Base-by-base conservation (phyloP, 2,329 filamentous ascomycete species). In the Alternaria gansuensis region DNA sequence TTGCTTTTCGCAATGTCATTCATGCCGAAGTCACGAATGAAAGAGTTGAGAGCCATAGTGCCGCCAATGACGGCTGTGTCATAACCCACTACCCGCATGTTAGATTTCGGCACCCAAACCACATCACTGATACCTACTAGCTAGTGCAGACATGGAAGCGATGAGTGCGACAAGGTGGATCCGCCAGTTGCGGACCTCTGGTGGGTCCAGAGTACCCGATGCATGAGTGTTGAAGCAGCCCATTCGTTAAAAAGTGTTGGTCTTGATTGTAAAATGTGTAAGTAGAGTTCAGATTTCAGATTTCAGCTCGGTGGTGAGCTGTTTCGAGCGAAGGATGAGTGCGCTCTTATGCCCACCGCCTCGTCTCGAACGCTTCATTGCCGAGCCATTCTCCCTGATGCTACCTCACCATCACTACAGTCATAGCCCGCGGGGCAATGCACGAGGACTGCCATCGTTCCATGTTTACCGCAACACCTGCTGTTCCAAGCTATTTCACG, bases 21-120 rank as follows among this genome's bases (percentile, higher is more conserved):
- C 41, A 75, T 67, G 9, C 66, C 66, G 54, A 79, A 78, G 54
- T 78, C 76, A 26, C 75, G 69, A 40, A 72, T 70, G 64, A 78
- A 79, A 6, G 76, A 78, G 31, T 72, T 71, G 8, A 78, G 68
- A 3, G 77, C 76, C 74, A 79, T 77, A 4, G 77, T 79, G 2
- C 76, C 75, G 28, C 77, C 77, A 51, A 79, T 79, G 24, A 79
- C 76, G 29, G 75, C 71, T 10, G 71, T 74, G 51, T 75, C 72
- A 49, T 75, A 75, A 4, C 71, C 72, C 72, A 75, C 70, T 75
- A 26, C n/a, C 2, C 28, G 6, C 24, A 6, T 17, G 7, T 62
- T 21, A 62, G 59, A 44, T 9, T 7, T 17, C 7, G 11, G 11
- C 2, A 11, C 5, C 26, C 21, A 46, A 10, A 34, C 11, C 4